phyloP scores from a whole-genome alignment of 2,329 filamentous ascomycete genomes.

The Fusarium verrucosum region DNA sequence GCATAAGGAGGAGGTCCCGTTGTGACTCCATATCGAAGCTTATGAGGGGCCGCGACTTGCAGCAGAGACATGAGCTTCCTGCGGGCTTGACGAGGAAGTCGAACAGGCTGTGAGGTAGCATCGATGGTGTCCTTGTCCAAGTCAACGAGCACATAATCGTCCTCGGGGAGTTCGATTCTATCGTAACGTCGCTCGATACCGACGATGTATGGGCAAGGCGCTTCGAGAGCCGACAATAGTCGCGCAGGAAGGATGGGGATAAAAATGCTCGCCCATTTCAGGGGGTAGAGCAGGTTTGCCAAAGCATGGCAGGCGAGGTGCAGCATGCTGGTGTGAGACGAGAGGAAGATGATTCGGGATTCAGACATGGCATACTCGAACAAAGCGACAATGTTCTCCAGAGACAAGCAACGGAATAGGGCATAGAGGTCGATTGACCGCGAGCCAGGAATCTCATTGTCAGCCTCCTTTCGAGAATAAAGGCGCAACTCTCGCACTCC shows the following conservation, averaged over 20 bases:
- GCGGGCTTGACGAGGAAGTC: conserved; percentile 86
- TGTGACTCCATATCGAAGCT: conserved; percentile 84
- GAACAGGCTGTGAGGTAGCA: conserved; percentile 78
- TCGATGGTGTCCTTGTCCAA: conserved; percentile 91
- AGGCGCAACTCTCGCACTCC: conserved; percentile 88
- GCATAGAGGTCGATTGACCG: conserved; percentile 93
- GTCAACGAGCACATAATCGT: conserved; percentile 95
- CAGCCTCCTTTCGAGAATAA: conserved; percentile 91
- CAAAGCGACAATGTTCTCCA: conserved; percentile 90
- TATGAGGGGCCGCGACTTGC: conserved; percentile 89
- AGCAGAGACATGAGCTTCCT: conserved; percentile 89
- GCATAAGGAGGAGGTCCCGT: conserved; percentile 93
- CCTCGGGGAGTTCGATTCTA: conserved; percentile 84
- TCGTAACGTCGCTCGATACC: conserved; percentile 95
- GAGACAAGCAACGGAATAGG: conserved; percentile 86
- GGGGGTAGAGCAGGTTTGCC: conserved; percentile 83
- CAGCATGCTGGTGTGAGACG: conserved; percentile 95
- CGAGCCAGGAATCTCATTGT: conserved; percentile 91
- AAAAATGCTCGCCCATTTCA: conserved; percentile 93
- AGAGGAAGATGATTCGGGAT: conserved; percentile 94
- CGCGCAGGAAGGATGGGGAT: conserved; percentile 91
- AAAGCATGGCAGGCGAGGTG: conserved; percentile 92
- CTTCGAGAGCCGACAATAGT: conserved; percentile 88
- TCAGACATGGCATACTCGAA: conserved; percentile 95
- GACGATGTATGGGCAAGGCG: conserved; percentile 96